Evolutionary conservation across 495 filamentous ascomycete genomes (phyloP), one percentile per base, ranked within the genome.

Genomic region (Bathelium albidoporum): DNA sequence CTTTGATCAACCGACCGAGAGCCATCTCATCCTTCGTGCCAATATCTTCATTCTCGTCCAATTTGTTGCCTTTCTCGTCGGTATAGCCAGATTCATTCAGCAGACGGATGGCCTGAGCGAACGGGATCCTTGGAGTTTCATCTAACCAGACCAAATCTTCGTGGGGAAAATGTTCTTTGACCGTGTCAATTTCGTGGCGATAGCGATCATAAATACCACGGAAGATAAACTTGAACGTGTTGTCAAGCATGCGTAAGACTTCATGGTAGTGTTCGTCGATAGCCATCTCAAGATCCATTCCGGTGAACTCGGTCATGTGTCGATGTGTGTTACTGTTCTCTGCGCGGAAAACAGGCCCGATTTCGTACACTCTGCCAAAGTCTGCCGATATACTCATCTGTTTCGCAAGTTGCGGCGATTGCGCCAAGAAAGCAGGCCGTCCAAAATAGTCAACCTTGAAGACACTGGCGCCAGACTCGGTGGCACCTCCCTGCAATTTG

Each of bases 241-340:
- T 78, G 73, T 97, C 94, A 26, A 95, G 83, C 67, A 89, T 85
- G 26, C 85, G 75, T 28, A 90, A 75, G 41, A 95, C 91, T 73
- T 98, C 94, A 72, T 89, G 84, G 77, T 97, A 97, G 75, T 91
- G 82, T 62, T 89, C 78, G 61, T 88, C 82, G 74, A 97, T 96
- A 39, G 91, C 91, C 89, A 96, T 97, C 73, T 97, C 94, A 70
- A 97, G 79, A 89, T 98, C 94, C 64, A 98, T 88, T 74, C 94
- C 94, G 49, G 89, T 90, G 77, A 96, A 98, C 80, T 96, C 94
- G 14, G 91, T 97, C 85, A 97, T 88, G 75, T 98, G 94, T 60
- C 94, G 82, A 70, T 95, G 90, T 0, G 94, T 98, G 72, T 96
- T 96, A 62, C 87, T 92, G 75, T 97, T 96, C 79, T 97, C 94